phyloP scores from a whole-genome alignment of 1,284 basidiomycete genomes.

The Apiotrichum akiyoshidainum region DNA sequence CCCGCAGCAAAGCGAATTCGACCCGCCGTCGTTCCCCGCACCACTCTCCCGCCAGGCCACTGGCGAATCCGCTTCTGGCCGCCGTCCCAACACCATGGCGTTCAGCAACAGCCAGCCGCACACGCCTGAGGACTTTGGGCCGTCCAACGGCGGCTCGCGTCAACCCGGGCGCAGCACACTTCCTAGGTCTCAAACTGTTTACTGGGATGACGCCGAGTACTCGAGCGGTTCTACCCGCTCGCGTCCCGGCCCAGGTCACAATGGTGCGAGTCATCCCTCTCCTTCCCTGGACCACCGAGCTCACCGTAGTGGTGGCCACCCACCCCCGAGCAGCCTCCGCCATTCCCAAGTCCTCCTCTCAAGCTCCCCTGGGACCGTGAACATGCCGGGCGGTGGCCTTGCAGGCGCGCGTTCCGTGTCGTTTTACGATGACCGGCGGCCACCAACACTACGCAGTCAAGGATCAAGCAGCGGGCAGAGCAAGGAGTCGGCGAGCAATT shows the following conservation, averaged over 20 bases:
- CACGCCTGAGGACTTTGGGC: conserved; percentile 7
- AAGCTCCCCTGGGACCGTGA: neutral
- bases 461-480: conserved; percentile 19
- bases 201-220: conserved; percentile 46
- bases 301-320: conserved; percentile 5
- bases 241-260: conserved; percentile 3
- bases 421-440: conserved; percentile 18
- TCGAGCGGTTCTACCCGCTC: conserved; percentile 3
- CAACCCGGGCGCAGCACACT: conserved; percentile 11
- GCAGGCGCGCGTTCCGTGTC: conserved; percentile 19
- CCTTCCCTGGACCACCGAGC: conserved; percentile 4
- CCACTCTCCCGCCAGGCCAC: conserved; percentile 19
- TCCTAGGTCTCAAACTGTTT: conserved; percentile 42
- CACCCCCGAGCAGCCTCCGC: conserved; percentile 20
- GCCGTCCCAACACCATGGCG: conserved; percentile 6
- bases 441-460: conserved; percentile 13
- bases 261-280: conserved; percentile 5
- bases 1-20: conserved; percentile 6
- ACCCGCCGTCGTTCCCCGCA: conserved; percentile 21
- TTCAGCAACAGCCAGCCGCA: neutral
- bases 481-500: conserved; percentile 10
- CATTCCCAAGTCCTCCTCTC: conserved; percentile 22
- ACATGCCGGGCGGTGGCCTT: neutral
- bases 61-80: conserved; percentile 13
- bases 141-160: conserved; percentile 9